A percentile compares a stretch with the other conserved stretches of the same genome.
These are phyloP conservation scores for Nakazawaea wickerhamii DNA, from an alignment of 805 yeast species.

Conservation along the genomic window DNA sequence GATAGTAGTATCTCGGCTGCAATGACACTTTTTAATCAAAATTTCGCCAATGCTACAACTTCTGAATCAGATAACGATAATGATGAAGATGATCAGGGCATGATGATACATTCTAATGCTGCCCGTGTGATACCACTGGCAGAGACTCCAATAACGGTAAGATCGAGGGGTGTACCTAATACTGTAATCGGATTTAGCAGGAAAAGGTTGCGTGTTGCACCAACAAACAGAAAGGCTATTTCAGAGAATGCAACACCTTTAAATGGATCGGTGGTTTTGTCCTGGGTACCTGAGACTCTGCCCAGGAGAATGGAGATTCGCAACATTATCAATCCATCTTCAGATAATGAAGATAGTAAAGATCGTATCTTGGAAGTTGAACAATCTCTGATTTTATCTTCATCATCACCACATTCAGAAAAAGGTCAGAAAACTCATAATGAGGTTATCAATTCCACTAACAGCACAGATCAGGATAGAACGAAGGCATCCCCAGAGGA, in stretches of 20 bases:
- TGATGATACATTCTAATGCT: too few relatives aligned
- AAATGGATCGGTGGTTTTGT: not conserved
- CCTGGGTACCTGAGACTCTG: not conserved
- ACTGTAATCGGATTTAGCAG: conserved; percentile 1
- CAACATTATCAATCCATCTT: not conserved
- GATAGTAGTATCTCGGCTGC: not conserved
- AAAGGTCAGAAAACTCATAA: not conserved
- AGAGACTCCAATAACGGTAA: not conserved
- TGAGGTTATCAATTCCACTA: conserved; percentile 5
- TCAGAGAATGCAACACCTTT: not conserved
- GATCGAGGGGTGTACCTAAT: not conserved
- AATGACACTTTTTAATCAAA: not conserved
- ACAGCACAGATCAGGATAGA: not conserved
- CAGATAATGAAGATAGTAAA: not conserved
- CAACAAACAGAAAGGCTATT: not conserved
- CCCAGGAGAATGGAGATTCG: not conserved
- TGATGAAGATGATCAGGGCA: not conserved
- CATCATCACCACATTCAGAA: conserved; percentile 1
- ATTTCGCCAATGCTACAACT: not conserved
- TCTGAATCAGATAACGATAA: not conserved
- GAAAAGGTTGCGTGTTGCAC: not conserved
- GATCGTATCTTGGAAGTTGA: conserved; percentile 5
- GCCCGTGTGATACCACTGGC: too few relatives aligned
- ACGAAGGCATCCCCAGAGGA: not conserved
- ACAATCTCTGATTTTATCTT: not conserved